Conservation (phyloP, 108 stramenopile genomes). For the Phaeodactylum tricornutum region DNA sequence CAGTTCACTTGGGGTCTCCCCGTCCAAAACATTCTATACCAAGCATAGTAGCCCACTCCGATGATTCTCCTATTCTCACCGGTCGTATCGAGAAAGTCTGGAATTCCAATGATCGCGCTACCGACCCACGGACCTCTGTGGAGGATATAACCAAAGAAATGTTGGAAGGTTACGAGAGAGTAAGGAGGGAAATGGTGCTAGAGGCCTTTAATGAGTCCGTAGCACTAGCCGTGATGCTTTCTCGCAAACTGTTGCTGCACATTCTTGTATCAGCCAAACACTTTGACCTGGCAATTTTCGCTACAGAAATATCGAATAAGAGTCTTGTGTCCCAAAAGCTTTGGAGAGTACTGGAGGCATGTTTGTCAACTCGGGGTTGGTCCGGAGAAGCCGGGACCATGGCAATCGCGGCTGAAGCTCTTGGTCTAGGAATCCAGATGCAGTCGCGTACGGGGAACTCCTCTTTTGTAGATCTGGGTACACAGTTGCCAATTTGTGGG, state of each 20-base stretch:
- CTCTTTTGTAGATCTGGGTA: too few relatives aligned
- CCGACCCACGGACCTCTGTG: not conserved
- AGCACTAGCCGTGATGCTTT: constrained; percentile 33
- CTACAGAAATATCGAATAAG: constrained; percentile 5
- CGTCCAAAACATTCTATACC: constrained; percentile 22
- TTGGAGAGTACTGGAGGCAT: constrained; percentile 51
- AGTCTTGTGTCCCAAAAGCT: constrained; percentile 18
- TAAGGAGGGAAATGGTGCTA: not conserved
- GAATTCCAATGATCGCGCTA: constrained; percentile 15
- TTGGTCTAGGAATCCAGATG: constrained; percentile 61
- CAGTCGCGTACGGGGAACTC: too few relatives aligned
- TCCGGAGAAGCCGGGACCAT: constrained; percentile 84
- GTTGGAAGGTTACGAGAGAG: constrained; percentile 10
- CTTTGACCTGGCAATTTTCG: constrained; percentile 36
- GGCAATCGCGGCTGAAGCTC: constrained; percentile 81
- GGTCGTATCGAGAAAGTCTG: constrained; percentile 5
- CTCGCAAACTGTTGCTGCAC: constrained; percentile 61
- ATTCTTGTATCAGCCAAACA: constrained; percentile 24
- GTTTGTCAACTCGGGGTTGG: constrained; percentile 58
- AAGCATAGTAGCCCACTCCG: not conserved
- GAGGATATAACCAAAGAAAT: not conserved
- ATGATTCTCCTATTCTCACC: not conserved
- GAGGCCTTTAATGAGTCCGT: constrained; percentile 18
- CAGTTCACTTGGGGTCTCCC: constrained; percentile 69
- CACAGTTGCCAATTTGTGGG: too few relatives aligned